A percentile compares a stretch with the other conserved stretches of the same genome.
Conservation (phyloP, 306 rosid genomes). For the Trifolium fragiferum region DNA sequence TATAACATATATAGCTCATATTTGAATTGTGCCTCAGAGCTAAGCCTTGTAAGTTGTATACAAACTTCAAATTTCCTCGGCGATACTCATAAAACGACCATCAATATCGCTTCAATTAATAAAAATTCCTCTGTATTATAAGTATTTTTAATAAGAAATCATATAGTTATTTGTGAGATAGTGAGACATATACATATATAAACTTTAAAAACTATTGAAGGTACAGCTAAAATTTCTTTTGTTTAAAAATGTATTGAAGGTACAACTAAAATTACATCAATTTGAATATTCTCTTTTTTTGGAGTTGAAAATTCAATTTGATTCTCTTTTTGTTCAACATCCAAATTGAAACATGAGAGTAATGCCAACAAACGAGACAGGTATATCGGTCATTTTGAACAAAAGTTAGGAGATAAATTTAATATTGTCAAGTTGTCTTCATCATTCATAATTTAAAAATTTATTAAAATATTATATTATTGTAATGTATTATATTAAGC, state of each 20-base stretch:
- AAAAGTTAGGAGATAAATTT: conserved; percentile 33
- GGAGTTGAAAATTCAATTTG: neutral
- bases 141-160: too few species aligned
- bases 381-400: conserved; percentile 34
- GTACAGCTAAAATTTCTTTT: neutral
- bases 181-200: too few species aligned
- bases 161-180: too few species aligned
- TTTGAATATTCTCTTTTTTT: neutral
- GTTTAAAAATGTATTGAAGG: neutral
- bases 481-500: neutral
- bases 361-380: conserved; percentile 45
- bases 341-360: conserved; percentile 7
- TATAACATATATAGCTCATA: too few species aligned
- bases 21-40: too few species aligned
- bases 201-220: too few species aligned
- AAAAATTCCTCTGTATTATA: too few species aligned
- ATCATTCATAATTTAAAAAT: conserved; percentile 18
- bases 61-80: too few species aligned
- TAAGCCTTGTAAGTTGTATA: too few species aligned
- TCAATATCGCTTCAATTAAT: too few species aligned
- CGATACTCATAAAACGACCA: too few species aligned
- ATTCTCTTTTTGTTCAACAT: neutral
- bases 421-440: conserved; percentile 40
- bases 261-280: neutral
- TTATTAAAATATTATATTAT: neutral